phyloP scores from a whole-genome alignment of 1,284 basidiomycete species.

The Heliocybe sulcata region DNA sequence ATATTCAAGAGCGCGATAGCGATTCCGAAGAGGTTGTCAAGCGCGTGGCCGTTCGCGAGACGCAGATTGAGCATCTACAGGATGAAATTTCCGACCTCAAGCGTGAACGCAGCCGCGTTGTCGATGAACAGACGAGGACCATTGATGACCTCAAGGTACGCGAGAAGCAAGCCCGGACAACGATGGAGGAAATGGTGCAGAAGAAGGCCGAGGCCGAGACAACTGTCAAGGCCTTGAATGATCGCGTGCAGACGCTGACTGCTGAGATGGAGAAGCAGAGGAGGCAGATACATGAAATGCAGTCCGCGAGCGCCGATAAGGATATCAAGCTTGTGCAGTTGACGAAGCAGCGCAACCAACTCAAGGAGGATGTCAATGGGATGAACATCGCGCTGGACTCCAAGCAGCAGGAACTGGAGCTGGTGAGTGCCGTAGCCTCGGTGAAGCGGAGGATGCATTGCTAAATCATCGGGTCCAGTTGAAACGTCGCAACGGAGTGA shows the following conservation, averaged over 20 bases:
- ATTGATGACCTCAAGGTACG: slow-evolving; percentile 41
- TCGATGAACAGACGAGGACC: slow-evolving; percentile 43
- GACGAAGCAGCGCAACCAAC: slow-evolving; percentile 56
- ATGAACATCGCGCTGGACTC: slow-evolving; percentile 83
- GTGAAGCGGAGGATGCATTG: background rate
- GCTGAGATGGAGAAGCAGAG: slow-evolving; percentile 61
- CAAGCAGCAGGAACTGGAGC: slow-evolving; percentile 85
- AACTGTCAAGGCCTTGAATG: slow-evolving; percentile 34
- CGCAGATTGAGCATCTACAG: slow-evolving; percentile 43
- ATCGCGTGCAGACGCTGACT: slow-evolving; percentile 42
- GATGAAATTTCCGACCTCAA: slow-evolving; percentile 45
- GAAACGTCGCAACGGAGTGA: background rate
- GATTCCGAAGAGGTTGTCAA: slow-evolving; percentile 36
- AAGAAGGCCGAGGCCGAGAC: slow-evolving; percentile 48
- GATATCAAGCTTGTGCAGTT: slow-evolving; percentile 76
- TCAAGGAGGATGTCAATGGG: slow-evolving; percentile 72
- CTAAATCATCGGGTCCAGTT: background rate
- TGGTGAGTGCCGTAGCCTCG: slow-evolving; percentile 43
- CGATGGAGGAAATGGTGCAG: slow-evolving; percentile 40
- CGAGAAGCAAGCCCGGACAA: slow-evolving; percentile 36
- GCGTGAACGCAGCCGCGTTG: slow-evolving; percentile 43
- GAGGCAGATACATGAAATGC: slow-evolving; percentile 59
- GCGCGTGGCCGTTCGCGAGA: slow-evolving; percentile 31
- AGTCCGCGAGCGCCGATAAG: slow-evolving; percentile 76
- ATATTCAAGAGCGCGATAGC: slow-evolving; percentile 41